Evolutionary conservation across 2,329 filamentous ascomycete genomes (phyloP), one percentile per base, ranked within the genome.

Genomic region (Xylaria sp.): DNA sequence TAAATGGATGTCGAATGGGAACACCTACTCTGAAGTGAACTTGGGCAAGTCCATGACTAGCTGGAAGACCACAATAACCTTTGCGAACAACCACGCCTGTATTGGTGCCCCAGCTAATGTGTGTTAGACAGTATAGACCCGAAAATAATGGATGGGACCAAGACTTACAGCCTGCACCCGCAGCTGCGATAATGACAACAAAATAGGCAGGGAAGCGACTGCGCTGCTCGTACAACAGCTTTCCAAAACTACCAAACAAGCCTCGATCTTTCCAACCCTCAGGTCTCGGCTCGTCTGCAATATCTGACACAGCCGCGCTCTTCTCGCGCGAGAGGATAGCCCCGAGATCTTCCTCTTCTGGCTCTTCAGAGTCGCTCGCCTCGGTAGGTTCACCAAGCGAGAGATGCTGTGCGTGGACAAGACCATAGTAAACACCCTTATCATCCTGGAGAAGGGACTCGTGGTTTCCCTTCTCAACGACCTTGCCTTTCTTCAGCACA

Each of bases 381-480:
- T 83, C 83, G 2, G 77, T 76, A 0, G 83, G 78, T 9, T 84
- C 83, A n/a, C 85, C 85, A 1, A 89, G 81, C 0, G 85, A 85
- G 26, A 90, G 81, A 53, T 86, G 82, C 71, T 91, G 89, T 3
- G 89, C 89, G 66, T 87, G 82, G 1, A 94, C 92, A 5, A 94
- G 85, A 1, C 85, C 86, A 44, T 86, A 86, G 74, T 95, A 95
- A 20, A 91, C 83, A 0, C 92, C 88, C 2, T 82, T 83, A 4
- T 88, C 83, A 44, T 85, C 80, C 3, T 83, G 78, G 1, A 97
- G 82, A 0, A 97, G 85, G 51, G 88, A 86, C 6, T 93, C 88
- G 72, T 97, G 93, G 0, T 87, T 93, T 0, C 93, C 93, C 72
- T 90, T 83, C 78, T 97, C 93, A 9, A 91, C 85, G 0, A 93